These are phyloP conservation scores for Leccinum cinnamomeum DNA, from an alignment of 1,284 basidiomycete species.

Conservation along the genomic window DNA sequence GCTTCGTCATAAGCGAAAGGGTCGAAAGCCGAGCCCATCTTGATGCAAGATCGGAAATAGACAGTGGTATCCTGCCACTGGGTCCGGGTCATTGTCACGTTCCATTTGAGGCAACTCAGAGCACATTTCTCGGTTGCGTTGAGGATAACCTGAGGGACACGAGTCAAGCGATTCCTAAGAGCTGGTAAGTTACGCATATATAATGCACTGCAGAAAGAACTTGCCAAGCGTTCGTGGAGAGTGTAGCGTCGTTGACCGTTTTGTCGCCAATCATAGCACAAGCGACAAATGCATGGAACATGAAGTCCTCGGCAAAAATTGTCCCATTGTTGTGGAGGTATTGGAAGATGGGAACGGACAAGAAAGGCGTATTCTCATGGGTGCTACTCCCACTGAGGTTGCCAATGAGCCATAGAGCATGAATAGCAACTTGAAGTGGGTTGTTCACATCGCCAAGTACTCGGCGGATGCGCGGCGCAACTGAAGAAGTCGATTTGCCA, in stretches of 20 bases:
- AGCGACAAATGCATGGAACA: conserved; percentile 43
- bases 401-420: conserved; percentile 53
- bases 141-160: conserved; percentile 31
- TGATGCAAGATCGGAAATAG: conserved; percentile 30
- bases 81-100: conserved; percentile 23
- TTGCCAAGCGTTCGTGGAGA: conserved; percentile 46
- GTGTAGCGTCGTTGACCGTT: conserved; percentile 53
- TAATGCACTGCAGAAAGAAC: conserved; percentile 2
- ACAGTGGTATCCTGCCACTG: conserved; percentile 30
- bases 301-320: conserved; percentile 33
- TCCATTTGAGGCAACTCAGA: conserved; percentile 33
- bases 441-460: conserved; percentile 24
- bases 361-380: conserved; percentile 19
- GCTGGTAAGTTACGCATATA: conserved; percentile 10
- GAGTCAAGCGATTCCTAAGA: conserved; percentile 32
- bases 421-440: conserved; percentile 39
- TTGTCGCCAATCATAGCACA: conserved; percentile 57
- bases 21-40: conserved; percentile 31
- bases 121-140: conserved; percentile 33
- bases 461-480: conserved; percentile 24
- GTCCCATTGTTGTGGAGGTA: conserved; percentile 32
- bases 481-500: conserved; percentile 6
- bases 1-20: conserved; percentile 25
- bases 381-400: conserved; percentile 17
- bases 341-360: conserved; percentile 33